Base-by-base conservation (phyloP, 768 basidiomycete species). In the Rhodosporidiobolus sp. region DNA sequence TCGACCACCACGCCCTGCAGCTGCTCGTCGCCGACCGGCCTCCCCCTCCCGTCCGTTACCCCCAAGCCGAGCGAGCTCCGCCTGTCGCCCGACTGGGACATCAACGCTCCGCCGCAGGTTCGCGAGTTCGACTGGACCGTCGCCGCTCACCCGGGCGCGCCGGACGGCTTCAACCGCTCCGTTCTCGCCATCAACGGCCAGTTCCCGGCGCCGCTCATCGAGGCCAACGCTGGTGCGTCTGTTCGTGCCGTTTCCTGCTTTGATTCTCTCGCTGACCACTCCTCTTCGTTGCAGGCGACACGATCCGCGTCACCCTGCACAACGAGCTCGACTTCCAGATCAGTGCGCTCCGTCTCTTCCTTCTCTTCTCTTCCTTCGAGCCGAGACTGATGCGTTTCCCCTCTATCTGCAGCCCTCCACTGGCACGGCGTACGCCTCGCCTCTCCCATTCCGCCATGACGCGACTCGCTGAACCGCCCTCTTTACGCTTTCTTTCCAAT, bases 21-120 rank as follows among this genome's bases (percentile, higher is more conserved):
- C 26, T 20, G 49, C 1, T 28, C 48, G 22, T 2, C 32, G 32
- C 4, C 30, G 34, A 55, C 34, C 11, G 16, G 35, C 11, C 22
- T 16, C 26, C 19, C 60, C 10, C 38, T 20, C 7, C 56, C 65
- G 17, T 50, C 89, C 76, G 86, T 92, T 54, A 86, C 90, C 54
- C 85, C 87, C n/a, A 86, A 85, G 72, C 92, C 89, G 77, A 86
- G 90, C 79, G 87, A 87, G 80, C 85, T 84, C 26, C 92, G 91
- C 77, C 91, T 90, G 24, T 89, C 89, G 14, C 90, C 90, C 75
- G 84, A 80, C 69, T 82, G 79, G 63, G 84, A 84, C 55, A 78
- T 81, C 53, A 76, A 79, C 5, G 77, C 72, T 3, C 59, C 77
- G 32, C 63, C 63, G 8, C 60, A 66, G 48, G 5, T 20, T 2